Percentiles rank a stretch among this genome's conserved stretches.
phyloP scores from a whole-genome alignment of 257 asterid genomes.

The Echium plantagineum region DNA sequence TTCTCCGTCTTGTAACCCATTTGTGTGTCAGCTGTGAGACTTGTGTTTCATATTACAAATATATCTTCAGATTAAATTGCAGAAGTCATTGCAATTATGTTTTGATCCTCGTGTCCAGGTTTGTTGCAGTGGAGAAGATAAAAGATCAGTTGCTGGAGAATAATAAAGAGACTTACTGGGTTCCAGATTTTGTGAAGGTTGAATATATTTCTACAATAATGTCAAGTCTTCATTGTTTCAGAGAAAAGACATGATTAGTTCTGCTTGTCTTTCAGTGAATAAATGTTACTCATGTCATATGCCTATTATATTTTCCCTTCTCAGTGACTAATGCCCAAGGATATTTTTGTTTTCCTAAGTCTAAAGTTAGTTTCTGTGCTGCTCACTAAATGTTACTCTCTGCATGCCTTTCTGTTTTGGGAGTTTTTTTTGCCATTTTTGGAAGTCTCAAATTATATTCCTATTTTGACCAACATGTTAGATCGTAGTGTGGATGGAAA shows the following conservation, averaged over 20 bases:
- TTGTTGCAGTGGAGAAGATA: conserved; percentile 88
- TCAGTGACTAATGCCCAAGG: no score
- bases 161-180: conserved; percentile 88
- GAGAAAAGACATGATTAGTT: no score
- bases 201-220: background rate
- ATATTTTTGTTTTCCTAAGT: no score
- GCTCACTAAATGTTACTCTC: no score
- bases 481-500: no score
- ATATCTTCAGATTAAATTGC: background rate
- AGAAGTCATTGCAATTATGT: background rate
- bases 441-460: no score
- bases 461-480: no score
- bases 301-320: background rate
- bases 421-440: no score
- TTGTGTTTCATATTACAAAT: background rate
- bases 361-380: no score
- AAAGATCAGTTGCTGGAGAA: conserved; percentile 85
- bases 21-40: background rate
- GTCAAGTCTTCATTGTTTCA: background rate
- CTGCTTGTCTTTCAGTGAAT: background rate
- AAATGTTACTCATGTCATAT: background rate
- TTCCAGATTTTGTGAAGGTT: conserved; percentile 89
- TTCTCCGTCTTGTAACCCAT: background rate
- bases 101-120: conserved; percentile 21
- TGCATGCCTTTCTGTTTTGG: no score